Percentiles rank a stretch among this genome's conserved stretches.
Evolutionary conservation across 352 stramenopile genomes (phyloP).

Genomic region (Globisporangium abappressorium): DNA sequence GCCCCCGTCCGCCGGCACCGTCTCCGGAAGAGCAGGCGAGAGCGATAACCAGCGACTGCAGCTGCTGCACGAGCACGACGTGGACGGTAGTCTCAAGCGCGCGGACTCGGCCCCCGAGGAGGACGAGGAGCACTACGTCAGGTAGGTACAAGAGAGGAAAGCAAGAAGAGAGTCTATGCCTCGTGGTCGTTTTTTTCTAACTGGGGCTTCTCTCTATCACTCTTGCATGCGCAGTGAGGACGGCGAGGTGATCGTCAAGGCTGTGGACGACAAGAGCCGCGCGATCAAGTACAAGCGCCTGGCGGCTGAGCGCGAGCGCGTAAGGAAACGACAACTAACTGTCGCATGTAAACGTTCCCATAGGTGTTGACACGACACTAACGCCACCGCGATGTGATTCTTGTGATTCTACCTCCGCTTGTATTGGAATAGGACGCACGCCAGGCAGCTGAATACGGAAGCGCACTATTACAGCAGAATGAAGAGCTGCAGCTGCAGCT

Average conservation of each 20-base stretch:
- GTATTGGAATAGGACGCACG: conserved; percentile 49
- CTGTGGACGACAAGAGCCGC: conserved; percentile 49
- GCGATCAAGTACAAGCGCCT: conserved; percentile 40
- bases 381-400: conserved; percentile 2
- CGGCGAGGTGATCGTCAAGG: conserved; percentile 39
- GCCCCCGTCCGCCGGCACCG: neutral
- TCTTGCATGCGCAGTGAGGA: conserved; percentile 43
- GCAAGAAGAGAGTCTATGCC: neutral
- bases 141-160: conserved; percentile 24
- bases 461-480: conserved; percentile 72
- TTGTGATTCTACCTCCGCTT: neutral
- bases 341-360: neutral
- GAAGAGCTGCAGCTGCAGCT: conserved; percentile 74
- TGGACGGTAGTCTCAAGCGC: conserved; percentile 25
- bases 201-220: neutral
- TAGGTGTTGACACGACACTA: neutral
- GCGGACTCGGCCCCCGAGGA: conserved; percentile 34
- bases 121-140: conserved; percentile 64
- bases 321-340: conserved; percentile 8
- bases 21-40: neutral
- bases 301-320: conserved; percentile 50
- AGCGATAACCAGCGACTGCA: conserved; percentile 2
- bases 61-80: neutral
- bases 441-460: conserved; percentile 75
- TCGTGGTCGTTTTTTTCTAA: neutral